These are phyloP conservation scores for Crotalaria pallida DNA, from an alignment of 306 rosid species.

Conservation along the genomic window DNA sequence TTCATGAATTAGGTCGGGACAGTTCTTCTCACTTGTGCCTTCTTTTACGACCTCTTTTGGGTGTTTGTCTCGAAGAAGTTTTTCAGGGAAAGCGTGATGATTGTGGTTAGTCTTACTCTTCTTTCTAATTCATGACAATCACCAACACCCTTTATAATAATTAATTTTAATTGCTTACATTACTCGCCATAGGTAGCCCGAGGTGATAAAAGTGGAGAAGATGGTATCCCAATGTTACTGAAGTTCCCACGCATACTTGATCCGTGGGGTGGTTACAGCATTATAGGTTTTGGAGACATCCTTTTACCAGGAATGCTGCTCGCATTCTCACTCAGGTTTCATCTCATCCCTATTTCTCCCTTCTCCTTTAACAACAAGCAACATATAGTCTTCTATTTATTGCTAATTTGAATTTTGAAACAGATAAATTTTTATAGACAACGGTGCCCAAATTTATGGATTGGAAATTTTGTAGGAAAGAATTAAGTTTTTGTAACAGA, in stretches of 20 bases:
- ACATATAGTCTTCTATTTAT: neutral
- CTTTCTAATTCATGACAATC: neutral
- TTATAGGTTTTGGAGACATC: conserved; percentile 96
- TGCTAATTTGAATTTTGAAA: neutral
- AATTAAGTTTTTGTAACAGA: neutral
- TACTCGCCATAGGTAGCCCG: conserved; percentile 67
- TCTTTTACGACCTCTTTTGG: conserved; percentile 91
- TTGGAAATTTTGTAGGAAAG: neutral
- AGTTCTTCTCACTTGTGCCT: conserved; percentile 86
- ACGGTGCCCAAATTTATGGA: neutral
- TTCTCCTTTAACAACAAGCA: neutral
- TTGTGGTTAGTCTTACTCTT: conserved; percentile 67
- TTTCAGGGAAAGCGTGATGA: conserved; percentile 95
- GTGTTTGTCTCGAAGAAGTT: conserved; percentile 78
- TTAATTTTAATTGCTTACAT: neutral
- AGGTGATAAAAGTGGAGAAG: conserved; percentile 87
- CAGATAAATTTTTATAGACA: neutral
- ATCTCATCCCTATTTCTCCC: conserved; percentile 11
- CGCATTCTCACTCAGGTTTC: conserved; percentile 87
- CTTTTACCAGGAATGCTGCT: conserved; percentile 88
- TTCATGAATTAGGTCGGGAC: conserved; percentile 67
- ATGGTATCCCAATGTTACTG: conserved; percentile 94
- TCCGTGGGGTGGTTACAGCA: conserved; percentile 98
- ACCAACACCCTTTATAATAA: neutral
- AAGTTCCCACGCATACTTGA: conserved; percentile 87